Evolutionary conservation across 176 grass and related monocot genomes (phyloP), one percentile per base, ranked within the genome.

Genomic region (Cenchrus americanus): DNA sequence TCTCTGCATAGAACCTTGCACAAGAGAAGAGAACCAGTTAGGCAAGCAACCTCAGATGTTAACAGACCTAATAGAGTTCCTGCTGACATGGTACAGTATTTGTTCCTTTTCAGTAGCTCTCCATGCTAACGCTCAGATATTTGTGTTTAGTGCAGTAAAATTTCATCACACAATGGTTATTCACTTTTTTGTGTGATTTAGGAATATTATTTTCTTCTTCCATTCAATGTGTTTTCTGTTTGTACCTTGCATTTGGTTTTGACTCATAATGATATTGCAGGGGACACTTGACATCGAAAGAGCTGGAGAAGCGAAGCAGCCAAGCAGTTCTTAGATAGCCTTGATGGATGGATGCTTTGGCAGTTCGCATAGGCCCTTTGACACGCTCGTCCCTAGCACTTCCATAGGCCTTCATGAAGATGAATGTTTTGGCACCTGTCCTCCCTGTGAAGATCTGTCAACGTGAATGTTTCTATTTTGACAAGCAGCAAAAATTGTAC

Each of bases 1-100:
- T 90, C 88, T 84, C 60, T 93, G 75, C 81, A 86, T 78, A 83
- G 62, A 70, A 42, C 87, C 70, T 84, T 90, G 34, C 92, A 82
- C 23, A 94, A 65, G 65, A 93, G 85, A 87, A 91, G 71, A 71
- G 78, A 85, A 57, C 51, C 80, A 3, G 85, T 77, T 81, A 65
- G 69, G 62, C 64, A 41, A 83, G 51, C 62, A 26, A 30, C 62
- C 63, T 73, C 42, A 7, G 58, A 58, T 43, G 44, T 53, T 15
- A 80, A 75, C 57, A 66, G 42, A 51, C 52, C 40, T 12, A 62
- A 61, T 32, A 81, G 82, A 83, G 52, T 43, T 57, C 79, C 75
- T 73, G 40, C 3, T 76, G 79, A 91, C 47, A 59, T 32, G 89
- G 92, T 94, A 89, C 60, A 67, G 8, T 15, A 57, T 26, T 18